These are phyloP conservation scores for Chlorencoelia australis DNA, from an alignment of 2,329 filamentous ascomycete species.

Conservation along the genomic window DNA sequence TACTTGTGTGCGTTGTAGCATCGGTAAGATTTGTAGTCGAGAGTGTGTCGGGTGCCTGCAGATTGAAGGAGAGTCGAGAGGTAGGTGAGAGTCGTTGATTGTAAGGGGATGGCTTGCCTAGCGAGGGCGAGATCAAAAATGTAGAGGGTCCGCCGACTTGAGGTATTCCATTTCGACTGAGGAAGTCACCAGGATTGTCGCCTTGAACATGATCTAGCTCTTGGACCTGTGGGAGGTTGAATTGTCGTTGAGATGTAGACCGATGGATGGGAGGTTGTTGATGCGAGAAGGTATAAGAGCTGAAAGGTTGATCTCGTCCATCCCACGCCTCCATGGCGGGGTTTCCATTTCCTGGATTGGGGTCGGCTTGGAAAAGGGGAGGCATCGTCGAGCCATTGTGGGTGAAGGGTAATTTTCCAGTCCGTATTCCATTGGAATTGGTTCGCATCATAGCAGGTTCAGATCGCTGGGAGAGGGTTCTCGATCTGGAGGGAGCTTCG, in stretches of 20 bases:
- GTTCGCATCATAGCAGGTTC: slow-evolving; percentile 22
- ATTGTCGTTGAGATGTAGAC: slow-evolving; percentile 16
- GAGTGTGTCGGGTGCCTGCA: slow-evolving; percentile 23
- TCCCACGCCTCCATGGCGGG: slow-evolving; percentile 20
- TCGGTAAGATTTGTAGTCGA: slow-evolving; percentile 23
- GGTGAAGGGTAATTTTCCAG: slow-evolving; percentile 20
- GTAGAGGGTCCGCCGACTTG: slow-evolving; percentile 8
- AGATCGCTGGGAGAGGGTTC: slow-evolving; percentile 23
- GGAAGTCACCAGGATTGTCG: slow-evolving; percentile 20
- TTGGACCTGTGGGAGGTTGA: slow-evolving; percentile 20
- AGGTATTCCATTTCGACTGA: slow-evolving; percentile 14
- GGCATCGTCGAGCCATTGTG: slow-evolving; percentile 18
- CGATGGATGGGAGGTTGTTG: slow-evolving; percentile 12
- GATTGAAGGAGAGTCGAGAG: slow-evolving; percentile 15
- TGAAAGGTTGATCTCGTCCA: slow-evolving; percentile 20
- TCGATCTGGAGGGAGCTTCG: slow-evolving; percentile 12
- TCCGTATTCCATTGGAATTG: slow-evolving; percentile 20
- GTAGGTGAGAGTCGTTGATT: slow-evolving; percentile 11
- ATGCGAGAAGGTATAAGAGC: slow-evolving; percentile 19
- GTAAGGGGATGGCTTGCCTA: slow-evolving; percentile 1
- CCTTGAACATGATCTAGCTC: slow-evolving; percentile 19
- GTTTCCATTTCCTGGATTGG: slow-evolving; percentile 17
- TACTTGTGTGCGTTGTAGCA: slow-evolving; percentile 24
- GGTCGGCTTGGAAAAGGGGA: slow-evolving; percentile 16
- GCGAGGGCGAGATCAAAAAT: slow-evolving; percentile 14